Conservation (phyloP, 371 early-diverging fungal genomes). For the Sporodiniella umbellata region DNA sequence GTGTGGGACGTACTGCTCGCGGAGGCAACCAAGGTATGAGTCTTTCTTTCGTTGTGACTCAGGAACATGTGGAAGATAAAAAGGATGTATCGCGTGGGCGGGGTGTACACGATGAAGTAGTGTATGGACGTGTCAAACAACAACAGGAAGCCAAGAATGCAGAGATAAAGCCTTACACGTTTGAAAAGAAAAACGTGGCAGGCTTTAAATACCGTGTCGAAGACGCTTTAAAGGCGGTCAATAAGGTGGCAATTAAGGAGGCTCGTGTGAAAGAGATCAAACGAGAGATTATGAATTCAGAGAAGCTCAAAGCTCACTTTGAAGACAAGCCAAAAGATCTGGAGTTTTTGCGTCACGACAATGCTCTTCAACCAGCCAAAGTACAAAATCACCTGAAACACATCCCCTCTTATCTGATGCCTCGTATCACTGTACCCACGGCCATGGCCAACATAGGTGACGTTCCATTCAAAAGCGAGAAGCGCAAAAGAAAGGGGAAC, state of each 20-base stretch:
- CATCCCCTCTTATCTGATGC: conserved; percentile 89
- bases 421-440: conserved; percentile 54
- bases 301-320: conserved; percentile 94
- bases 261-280: conserved; percentile 92
- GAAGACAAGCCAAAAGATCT: conserved; percentile 95
- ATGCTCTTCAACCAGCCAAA: conserved; percentile 75
- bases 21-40: conserved; percentile 90
- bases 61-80: conserved; percentile 30
- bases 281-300: conserved; percentile 89
- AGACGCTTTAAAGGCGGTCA: conserved; percentile 85
- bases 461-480: conserved; percentile 33
- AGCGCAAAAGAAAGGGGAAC: conserved; percentile 19
- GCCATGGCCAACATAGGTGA: conserved; percentile 16
- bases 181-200: conserved; percentile 87
- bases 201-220: conserved; percentile 89
- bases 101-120: conserved; percentile 55
- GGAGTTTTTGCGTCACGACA: conserved; percentile 90
- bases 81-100: conserved; percentile 37
- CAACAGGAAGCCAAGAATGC: conserved; percentile 60
- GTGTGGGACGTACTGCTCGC: conserved; percentile 96
- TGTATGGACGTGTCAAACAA: conserved; percentile 74
- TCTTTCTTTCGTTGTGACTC: conserved; percentile 76
- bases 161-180: conserved; percentile 72
- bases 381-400: conserved; percentile 88
- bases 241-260: conserved; percentile 74